Evolutionary conservation across 164 flowering plant genomes (phyloP).

Genomic region (Houttuynia cordata): DNA sequence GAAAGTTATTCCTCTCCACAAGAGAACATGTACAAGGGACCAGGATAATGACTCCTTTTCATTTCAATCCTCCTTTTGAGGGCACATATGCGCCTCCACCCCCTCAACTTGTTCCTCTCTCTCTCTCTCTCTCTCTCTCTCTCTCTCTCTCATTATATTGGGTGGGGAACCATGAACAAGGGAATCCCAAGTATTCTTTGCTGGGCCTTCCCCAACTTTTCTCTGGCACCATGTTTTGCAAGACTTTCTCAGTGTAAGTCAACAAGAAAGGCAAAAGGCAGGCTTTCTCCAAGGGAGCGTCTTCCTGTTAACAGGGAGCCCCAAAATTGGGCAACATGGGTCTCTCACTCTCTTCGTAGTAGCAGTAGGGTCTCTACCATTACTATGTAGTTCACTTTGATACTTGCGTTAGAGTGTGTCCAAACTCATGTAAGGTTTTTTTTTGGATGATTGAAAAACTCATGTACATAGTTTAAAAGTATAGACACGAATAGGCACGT

Average conservation of each 20-base stretch:
- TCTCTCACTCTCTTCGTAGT: too few species aligned
- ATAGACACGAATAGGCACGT: too few species aligned
- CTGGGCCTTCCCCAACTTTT: constrained; percentile 14
- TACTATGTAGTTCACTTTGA: too few species aligned
- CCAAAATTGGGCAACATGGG: too few species aligned
- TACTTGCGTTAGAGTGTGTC: too few species aligned
- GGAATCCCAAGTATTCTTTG: constrained; percentile 12
- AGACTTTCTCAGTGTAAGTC: constrained; percentile 37
- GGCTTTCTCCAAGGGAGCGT: constrained; percentile 20
- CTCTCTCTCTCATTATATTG: constrained; percentile 6
- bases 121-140: too few species aligned
- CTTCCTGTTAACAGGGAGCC: constrained; percentile 10
- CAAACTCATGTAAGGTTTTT: too few species aligned
- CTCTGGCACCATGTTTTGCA: constrained; percentile 14
- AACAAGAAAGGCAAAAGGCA: constrained; percentile 21
- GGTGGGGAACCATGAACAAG: constrained; percentile 9
- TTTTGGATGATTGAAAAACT: too few species aligned
- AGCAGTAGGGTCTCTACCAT: too few species aligned
- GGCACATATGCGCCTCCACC: constrained; percentile 14
- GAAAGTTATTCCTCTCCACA: constrained; percentile 29
- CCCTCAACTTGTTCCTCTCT: constrained; percentile 20
- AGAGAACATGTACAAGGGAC: constrained; percentile 30
- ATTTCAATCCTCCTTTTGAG: constrained; percentile 23
- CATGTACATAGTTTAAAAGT: too few species aligned
- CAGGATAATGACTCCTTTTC: constrained; percentile 23